Evolutionary conservation across 2,329 filamentous ascomycete species (phyloP).

Genomic region (Beauveria pseudobassiana): DNA sequence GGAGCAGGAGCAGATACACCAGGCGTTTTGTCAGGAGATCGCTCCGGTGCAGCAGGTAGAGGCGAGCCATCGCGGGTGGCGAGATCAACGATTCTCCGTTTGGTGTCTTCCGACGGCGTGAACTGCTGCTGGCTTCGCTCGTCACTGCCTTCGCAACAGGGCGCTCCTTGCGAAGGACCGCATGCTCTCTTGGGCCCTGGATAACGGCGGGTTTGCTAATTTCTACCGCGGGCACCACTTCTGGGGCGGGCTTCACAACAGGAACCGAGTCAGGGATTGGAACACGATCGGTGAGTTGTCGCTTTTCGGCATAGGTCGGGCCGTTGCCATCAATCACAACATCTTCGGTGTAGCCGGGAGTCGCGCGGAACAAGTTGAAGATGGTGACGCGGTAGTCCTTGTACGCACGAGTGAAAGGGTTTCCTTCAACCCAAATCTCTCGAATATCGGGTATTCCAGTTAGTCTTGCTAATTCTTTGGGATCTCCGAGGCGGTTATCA

Average conservation of each 20-base stretch:
- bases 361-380: slow-evolving; percentile 90
- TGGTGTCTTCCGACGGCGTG: slow-evolving; percentile 51
- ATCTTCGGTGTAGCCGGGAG: slow-evolving; percentile 84
- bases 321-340: slow-evolving; percentile 79
- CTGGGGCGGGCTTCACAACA: slow-evolving; percentile 62
- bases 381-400: slow-evolving; percentile 79
- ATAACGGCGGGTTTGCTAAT: slow-evolving; percentile 61
- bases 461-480: slow-evolving; percentile 79
- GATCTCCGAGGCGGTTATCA: slow-evolving; percentile 87
- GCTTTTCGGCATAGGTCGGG: slow-evolving; percentile 78
- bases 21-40: slow-evolving; percentile 12
- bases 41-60: slow-evolving; percentile 23
- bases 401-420: slow-evolving; percentile 85
- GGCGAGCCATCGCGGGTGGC: slow-evolving; percentile 41
- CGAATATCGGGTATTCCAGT: slow-evolving; percentile 86
- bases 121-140: slow-evolving; percentile 51
- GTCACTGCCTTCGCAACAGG: slow-evolving; percentile 44
- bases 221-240: slow-evolving; percentile 55
- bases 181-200: slow-evolving; percentile 41
- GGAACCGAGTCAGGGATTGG: slow-evolving; percentile 70
- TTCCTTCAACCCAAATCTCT: slow-evolving; percentile 87
- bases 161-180: slow-evolving; percentile 53
- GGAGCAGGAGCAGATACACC: slow-evolving; percentile 11
- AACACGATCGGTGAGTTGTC: slow-evolving; percentile 73
- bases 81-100: slow-evolving; percentile 58